These are phyloP conservation scores for Diversispora epigaea DNA, from an alignment of 192 early-diverging fungal genomes.

Conservation along the genomic window DNA sequence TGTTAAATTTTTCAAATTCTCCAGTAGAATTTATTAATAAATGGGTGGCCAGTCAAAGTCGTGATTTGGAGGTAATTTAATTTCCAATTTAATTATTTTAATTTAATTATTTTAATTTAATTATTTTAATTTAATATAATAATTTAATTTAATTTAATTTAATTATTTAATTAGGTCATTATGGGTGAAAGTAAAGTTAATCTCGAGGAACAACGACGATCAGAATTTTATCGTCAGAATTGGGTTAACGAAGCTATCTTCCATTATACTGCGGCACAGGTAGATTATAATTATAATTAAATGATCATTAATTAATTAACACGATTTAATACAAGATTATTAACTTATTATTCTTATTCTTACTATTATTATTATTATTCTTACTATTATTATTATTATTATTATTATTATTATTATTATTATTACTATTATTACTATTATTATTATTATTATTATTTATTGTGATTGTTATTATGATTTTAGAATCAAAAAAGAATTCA, in stretches of 20 bases:
- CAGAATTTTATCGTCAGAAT: constrained; percentile 72
- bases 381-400: too few species aligned
- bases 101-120: background rate
- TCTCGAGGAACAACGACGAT: constrained; percentile 67
- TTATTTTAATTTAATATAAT: background rate
- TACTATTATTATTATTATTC: too few species aligned
- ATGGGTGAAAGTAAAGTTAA: constrained; percentile 75
- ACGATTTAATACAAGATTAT: too few species aligned
- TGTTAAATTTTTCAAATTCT: constrained; percentile 81
- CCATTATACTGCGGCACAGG: constrained; percentile 79
- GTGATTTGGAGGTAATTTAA: constrained; percentile 78
- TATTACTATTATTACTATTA: too few species aligned
- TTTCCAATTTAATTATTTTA: background rate
- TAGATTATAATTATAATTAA: too few species aligned
- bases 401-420: too few species aligned
- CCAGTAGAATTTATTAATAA: constrained; percentile 88
- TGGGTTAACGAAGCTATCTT: constrained; percentile 90
- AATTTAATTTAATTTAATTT: background rate
- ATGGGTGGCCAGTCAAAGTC: constrained; percentile 90
- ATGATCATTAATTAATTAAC: too few species aligned
- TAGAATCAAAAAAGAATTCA: too few species aligned
- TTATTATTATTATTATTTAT: too few species aligned
- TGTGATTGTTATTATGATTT: too few species aligned
- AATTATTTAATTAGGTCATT: constrained; percentile 49
- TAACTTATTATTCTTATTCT: too few species aligned